A percentile compares a stretch with the other conserved stretches of the same genome.
Conservation (phyloP, 75 land plant species). For the Cryptomeria japonica region DNA sequence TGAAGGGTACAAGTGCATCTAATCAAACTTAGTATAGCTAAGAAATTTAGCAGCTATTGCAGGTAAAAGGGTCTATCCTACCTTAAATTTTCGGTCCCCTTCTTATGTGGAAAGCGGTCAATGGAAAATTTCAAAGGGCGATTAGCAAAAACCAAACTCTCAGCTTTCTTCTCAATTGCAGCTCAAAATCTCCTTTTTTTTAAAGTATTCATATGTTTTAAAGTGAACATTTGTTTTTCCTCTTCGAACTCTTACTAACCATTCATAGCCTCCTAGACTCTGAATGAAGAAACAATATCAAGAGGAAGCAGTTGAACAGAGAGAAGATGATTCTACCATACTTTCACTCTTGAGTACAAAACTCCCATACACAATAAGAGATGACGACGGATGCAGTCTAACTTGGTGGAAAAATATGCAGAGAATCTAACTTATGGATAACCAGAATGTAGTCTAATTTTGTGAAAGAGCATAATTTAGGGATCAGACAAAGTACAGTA, state of each 20-base stretch:
- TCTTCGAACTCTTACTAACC: background rate
- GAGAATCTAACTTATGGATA: too few species aligned
- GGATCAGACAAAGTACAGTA: background rate
- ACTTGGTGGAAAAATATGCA: background rate
- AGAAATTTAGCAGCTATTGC: background rate
- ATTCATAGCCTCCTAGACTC: background rate
- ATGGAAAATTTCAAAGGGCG: background rate
- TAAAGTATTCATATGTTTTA: background rate
- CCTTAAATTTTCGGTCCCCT: background rate
- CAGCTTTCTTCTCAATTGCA: background rate
- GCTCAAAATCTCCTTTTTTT: background rate
- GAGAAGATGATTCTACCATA: background rate
- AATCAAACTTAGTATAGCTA: background rate
- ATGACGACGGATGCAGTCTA: background rate
- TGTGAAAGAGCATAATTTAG: too few species aligned
- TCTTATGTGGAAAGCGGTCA: background rate
- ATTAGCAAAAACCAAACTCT: background rate
- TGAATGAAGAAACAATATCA: background rate
- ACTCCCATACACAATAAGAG: background rate
- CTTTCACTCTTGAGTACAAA: background rate
- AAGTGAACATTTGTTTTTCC: background rate
- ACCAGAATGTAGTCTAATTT: background rate
- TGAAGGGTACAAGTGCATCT: background rate
- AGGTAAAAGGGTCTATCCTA: too few species aligned
- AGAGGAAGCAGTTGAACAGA: background rate